These are phyloP conservation scores for Metrosideros polymorpha DNA, from an alignment of 441 rosid genomes.

Conservation along the genomic window DNA sequence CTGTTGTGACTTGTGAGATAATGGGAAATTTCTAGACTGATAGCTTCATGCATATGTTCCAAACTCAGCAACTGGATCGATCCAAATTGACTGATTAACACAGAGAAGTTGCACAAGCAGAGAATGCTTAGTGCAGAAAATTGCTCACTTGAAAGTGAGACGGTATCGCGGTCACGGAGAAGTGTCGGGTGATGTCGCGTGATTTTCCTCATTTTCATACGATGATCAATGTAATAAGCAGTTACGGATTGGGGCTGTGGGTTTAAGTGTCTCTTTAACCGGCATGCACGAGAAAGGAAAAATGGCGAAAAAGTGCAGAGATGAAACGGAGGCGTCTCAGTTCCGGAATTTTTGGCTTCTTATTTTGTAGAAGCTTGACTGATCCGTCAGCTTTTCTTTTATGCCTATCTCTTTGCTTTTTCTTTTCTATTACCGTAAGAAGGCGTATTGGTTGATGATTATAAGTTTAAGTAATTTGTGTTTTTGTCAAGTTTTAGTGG, in stretches of 20 bases:
- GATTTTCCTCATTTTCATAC: background rate
- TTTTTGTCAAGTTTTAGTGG: background rate
- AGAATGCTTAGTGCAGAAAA: background rate
- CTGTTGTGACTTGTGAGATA: background rate
- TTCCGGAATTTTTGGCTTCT: background rate
- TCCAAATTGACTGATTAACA: background rate
- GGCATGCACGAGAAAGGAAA: background rate
- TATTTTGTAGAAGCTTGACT: background rate
- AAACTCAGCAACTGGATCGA: background rate
- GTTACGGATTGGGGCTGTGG: fast-evolving
- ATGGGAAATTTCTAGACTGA: background rate
- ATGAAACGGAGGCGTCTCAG: fast-evolving
- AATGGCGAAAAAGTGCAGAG: background rate
- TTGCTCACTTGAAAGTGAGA: background rate
- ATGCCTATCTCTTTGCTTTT: background rate
- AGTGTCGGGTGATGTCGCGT: fast-evolving
- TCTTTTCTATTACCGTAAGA: background rate
- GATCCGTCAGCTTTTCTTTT: background rate
- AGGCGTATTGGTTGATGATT: background rate
- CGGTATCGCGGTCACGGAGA: background rate
- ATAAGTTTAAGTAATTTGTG: background rate
- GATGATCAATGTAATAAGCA: background rate
- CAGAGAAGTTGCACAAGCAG: fast-evolving
- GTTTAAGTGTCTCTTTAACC: background rate
- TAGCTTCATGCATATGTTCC: background rate